Percentiles rank a stretch among this genome's conserved stretches.
Conservation (phyloP, 805 yeast species). For the Hanseniaspora guilliermondii region DNA sequence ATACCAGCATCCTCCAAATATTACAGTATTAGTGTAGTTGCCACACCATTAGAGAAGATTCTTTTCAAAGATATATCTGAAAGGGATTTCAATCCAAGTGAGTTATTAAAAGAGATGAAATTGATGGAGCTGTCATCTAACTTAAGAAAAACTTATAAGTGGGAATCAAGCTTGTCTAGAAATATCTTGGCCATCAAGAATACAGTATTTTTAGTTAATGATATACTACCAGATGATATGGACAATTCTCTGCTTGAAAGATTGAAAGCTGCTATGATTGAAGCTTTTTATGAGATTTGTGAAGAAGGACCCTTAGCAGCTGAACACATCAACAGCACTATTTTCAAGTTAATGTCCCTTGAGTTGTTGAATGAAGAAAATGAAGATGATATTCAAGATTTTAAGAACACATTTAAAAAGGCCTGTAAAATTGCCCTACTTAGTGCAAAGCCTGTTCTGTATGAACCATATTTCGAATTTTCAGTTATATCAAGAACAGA, state of each 20-base stretch:
- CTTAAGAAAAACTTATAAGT: conserved; percentile 46
- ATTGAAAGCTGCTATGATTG: conserved; percentile 30
- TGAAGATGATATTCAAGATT: conserved; percentile 54
- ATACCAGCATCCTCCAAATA: conserved; percentile 50
- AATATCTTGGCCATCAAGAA: conserved; percentile 73
- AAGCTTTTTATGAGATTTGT: conserved; percentile 75
- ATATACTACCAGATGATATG: conserved; percentile 60
- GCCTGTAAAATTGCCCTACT: conserved; percentile 76
- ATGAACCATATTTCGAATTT: conserved; percentile 70
- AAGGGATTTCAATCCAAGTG: not conserved
- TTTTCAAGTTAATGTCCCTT: conserved; percentile 58
- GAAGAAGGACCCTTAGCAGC: conserved; percentile 89
- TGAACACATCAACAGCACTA: conserved; percentile 59
- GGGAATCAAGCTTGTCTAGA: conserved; percentile 78
- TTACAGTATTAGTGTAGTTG: conserved; percentile 47
- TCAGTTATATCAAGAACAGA: conserved; percentile 43
- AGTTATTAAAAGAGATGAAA: conserved; percentile 36
- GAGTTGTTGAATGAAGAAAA: conserved; percentile 33
- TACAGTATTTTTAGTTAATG: conserved; percentile 51
- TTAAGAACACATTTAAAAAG: conserved; percentile 59
- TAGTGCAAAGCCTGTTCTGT: conserved; percentile 60
- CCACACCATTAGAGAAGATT: conserved; percentile 56
- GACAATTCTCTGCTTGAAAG: conserved; percentile 34
- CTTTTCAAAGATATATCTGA: conserved; percentile 34
- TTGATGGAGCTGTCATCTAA: conserved; percentile 37